Base-by-base conservation (phyloP, 2,329 filamentous ascomycete species). In the Talaromyces pinophilus region DNA sequence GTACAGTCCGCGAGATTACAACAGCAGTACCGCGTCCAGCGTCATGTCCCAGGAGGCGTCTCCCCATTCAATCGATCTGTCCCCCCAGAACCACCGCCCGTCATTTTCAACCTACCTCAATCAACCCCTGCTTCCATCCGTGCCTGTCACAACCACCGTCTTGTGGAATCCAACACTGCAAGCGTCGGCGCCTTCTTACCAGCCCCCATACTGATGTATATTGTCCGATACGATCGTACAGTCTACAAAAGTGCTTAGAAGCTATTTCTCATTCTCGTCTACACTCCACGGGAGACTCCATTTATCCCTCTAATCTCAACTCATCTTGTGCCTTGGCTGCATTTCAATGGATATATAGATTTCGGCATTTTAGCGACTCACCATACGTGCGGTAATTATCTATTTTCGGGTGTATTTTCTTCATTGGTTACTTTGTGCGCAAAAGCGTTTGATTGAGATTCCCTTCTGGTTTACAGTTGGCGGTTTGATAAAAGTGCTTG, bases 41-140 rank as follows among this genome's bases (percentile, higher is more conserved):
- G 42, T 33, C 35, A 68, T 64, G 67, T 70, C 55, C 64, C 70
- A 22, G 66, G 66, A 63, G 15, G 13, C 65, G 6, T 63, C 65
- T 42, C 61, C 54, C 25, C 60, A 48, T 25, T 57, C 64, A 4
- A 48, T 63, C 17, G 59, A 55, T 3, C 42, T 60, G 8, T 52
- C 50, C 7, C 40, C 46, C 33, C 60, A 52, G 10, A 40, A 62
- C 25, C 60, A 66, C 15, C 61, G 65, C 5, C 42, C 65, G 22
- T 52, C 42, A 4, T 57, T 62, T 33, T 42, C 62, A 19, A 64
- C 25, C 25, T 67, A 67, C 33, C 55, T 67, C 46, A 57, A 59
- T 2, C 65, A 67, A 11, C 38, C 62, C 62, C 50, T 67, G 48
- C 62, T 67, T 25, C 50, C 50, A 8, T 38, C 65, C 5, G 35